These are phyloP conservation scores for Colletotrichum sidae DNA, from an alignment of 2,329 filamentous ascomycete genomes.

Conservation along the genomic window DNA sequence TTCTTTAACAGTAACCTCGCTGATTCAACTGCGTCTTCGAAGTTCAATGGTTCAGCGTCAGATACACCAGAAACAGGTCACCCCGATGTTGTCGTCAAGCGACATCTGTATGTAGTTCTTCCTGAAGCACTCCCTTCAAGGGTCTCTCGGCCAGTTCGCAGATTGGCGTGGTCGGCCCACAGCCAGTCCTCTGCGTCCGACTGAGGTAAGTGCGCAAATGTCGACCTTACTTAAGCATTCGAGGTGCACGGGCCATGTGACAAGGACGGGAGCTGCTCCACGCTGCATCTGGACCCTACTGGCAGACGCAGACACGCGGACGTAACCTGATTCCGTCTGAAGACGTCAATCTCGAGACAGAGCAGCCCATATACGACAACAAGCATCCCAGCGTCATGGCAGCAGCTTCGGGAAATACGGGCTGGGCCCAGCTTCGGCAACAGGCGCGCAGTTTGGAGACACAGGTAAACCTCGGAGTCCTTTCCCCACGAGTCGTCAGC, in stretches of 20 bases:
- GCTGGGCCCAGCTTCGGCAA: conserved; percentile 95
- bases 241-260: conserved; percentile 37
- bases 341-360: conserved; percentile 18
- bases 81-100: too few relatives aligned
- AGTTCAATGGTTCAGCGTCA: too few relatives aligned
- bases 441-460: conserved; percentile 90
- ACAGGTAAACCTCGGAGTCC: conserved; percentile 72
- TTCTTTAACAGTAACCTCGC: too few relatives aligned
- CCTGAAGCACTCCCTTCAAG: too few relatives aligned
- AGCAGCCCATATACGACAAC: conserved; percentile 21
- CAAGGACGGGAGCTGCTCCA: conserved; percentile 25
- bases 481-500: conserved; percentile 1
- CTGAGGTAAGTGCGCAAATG: not conserved
- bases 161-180: not conserved
- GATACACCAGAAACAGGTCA: too few relatives aligned
- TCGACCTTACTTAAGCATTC: conserved; percentile 33
- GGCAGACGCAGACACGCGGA: conserved; percentile 32
- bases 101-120: too few relatives aligned
- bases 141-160: too few relatives aligned
- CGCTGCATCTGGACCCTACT: conserved; percentile 34
- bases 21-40: too few relatives aligned
- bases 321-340: conserved; percentile 19
- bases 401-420: conserved; percentile 65
- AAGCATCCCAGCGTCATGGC: conserved; percentile 55
- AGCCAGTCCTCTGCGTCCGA: too few relatives aligned